Evolutionary conservation across 345 rosid species (phyloP).

Genomic region (Pugionium dolabratum): DNA sequence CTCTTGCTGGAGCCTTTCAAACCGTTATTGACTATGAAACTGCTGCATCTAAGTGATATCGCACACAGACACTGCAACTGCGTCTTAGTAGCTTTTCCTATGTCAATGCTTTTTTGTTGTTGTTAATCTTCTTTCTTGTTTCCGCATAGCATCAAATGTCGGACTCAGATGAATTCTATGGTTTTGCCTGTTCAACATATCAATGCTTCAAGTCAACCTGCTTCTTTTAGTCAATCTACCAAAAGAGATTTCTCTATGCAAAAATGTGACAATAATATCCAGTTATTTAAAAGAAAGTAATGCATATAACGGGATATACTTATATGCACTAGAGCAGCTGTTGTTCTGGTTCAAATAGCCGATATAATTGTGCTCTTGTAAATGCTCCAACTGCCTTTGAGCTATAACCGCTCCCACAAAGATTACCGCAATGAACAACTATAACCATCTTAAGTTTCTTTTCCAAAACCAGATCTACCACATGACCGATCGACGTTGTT

Average conservation of each 20-base stretch:
- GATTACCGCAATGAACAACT: slow-evolving; percentile 49
- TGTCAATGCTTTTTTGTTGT: slow-evolving; percentile 29
- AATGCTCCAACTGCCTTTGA: slow-evolving; percentile 65
- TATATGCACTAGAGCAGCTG: slow-evolving; percentile 32
- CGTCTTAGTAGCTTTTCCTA: slow-evolving; percentile 29
- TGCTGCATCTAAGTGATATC: slow-evolving; percentile 47
- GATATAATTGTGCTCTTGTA: slow-evolving; percentile 55
- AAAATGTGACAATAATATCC: slow-evolving; percentile 18
- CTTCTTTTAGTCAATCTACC: background rate
- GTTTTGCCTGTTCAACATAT: slow-evolving; percentile 21
- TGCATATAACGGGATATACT: slow-evolving; percentile 9
- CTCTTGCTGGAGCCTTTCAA: slow-evolving; percentile 90
- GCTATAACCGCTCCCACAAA: slow-evolving; percentile 35
- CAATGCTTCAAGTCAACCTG: slow-evolving; percentile 14
- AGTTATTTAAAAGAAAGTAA: background rate
- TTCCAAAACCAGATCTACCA: slow-evolving; percentile 58
- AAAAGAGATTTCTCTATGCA: slow-evolving; percentile 5
- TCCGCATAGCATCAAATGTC: slow-evolving; percentile 11
- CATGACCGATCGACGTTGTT: slow-evolving; percentile 53
- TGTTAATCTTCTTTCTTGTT: slow-evolving; percentile 9
- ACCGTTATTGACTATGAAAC: slow-evolving; percentile 84
- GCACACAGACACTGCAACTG: slow-evolving; percentile 15
- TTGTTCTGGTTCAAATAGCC: slow-evolving; percentile 40
- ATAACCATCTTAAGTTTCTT: slow-evolving; percentile 68
- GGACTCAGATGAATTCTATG: slow-evolving; percentile 6